Evolutionary conservation across 2,329 filamentous ascomycete species (phyloP), one percentile per base, ranked within the genome.

Genomic region (Nemania bipapillata): DNA sequence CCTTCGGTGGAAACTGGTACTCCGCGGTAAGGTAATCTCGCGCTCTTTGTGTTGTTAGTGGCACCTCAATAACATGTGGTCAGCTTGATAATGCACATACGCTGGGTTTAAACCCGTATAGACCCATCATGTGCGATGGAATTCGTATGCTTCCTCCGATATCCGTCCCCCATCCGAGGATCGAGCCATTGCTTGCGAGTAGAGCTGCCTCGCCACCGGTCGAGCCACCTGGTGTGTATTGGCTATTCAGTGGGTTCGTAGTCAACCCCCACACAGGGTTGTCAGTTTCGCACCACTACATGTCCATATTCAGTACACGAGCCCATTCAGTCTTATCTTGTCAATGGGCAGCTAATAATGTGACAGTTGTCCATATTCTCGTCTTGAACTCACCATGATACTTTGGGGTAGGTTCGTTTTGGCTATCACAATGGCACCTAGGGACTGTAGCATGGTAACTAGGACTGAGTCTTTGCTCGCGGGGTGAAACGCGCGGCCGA

Each of bases 1-100:
- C 89, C 87, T 47, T 90, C 87, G 0, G 86, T 89, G 0, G 87
- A 89, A 0, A 90, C 88, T 0, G 86, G 82, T 0, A 88, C 86
- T 0, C 87, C 87, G 12, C 82, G 74, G 58, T 90, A 90, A 0
- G 89, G 87, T 0, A 90, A 74, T 5, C 88, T 83, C 2, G 82
- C 81, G 70, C 85, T 89, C 86, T 89, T 35, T 15, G 12, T 2
- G 12, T 28, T 0, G 4, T 66, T 67, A 9, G 70, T 74, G 45
- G 12, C 30, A 12, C n/a, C 22, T 28, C 8, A n/a, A n/a, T n/a
- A 4, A 24, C 12, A 15, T 22, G 15, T 3, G 17, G 20, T 61
- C 7, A 7, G 28, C 4, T 11, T 22, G n/a, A 2, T 4, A 17
- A n/a, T 12, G 80, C 40, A 73, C 80, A 72, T 66, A 82, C 81